Percentiles rank a stretch among this genome's conserved stretches.
Conservation (phyloP, 2,329 filamentous ascomycete species). For the Beauveria medogensis region DNA sequence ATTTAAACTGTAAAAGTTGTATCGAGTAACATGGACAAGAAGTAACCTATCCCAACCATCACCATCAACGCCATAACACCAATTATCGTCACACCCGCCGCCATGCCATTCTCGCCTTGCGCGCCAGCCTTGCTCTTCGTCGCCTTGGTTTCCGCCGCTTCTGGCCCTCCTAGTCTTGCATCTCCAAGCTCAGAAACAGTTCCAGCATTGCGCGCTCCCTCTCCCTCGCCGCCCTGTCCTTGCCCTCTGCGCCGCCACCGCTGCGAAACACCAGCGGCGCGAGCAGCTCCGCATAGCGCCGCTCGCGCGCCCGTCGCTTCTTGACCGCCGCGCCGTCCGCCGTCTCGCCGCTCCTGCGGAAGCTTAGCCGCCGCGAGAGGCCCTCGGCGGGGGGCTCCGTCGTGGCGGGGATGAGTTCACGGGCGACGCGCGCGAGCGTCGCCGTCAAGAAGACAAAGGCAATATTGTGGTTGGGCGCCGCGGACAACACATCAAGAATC, state of each 20-base stretch:
- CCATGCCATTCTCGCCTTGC: neutral
- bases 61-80: neutral
- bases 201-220: constrained; percentile 60
- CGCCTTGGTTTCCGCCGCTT: neutral
- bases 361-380: constrained; percentile 38
- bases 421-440: constrained; percentile 53
- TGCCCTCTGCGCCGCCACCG: constrained; percentile 31
- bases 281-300: constrained; percentile 57
- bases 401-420: constrained; percentile 37
- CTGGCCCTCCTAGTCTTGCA: constrained; percentile 21
- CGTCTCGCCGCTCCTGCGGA: constrained; percentile 19
- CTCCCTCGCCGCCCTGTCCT: constrained; percentile 55
- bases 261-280: constrained; percentile 52
- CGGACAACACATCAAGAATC: constrained; percentile 66
- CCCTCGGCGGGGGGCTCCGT: constrained; percentile 22
- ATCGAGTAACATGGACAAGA: neutral
- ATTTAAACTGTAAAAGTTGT: neutral
- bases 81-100: neutral
- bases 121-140: neutral
- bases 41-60: neutral
- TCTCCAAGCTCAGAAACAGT: constrained; percentile 46
- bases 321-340: constrained; percentile 12
- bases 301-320: constrained; percentile 51
- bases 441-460: constrained; percentile 81
- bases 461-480: constrained; percentile 72